Percentiles rank a stretch among this genome's conserved stretches.
These are phyloP conservation scores for Ganoderma sp. DNA, from an alignment of 1,284 basidiomycete species.

Conservation along the genomic window DNA sequence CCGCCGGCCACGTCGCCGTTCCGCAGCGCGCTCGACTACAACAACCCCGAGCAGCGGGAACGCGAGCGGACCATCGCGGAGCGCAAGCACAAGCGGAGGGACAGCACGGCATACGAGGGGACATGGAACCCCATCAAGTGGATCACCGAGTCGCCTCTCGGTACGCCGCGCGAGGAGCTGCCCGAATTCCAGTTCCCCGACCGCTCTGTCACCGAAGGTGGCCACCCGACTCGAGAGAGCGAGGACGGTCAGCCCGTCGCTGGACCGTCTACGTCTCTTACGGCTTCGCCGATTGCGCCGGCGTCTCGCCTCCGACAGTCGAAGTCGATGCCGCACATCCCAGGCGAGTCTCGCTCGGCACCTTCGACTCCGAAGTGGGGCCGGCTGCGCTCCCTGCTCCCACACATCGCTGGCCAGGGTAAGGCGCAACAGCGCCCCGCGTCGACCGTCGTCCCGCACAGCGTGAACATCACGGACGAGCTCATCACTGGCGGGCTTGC, in stretches of 20 bases:
- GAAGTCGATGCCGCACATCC: slow-evolving; percentile 53
- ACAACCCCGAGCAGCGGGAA: slow-evolving; percentile 45
- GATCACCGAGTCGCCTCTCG: slow-evolving; percentile 57
- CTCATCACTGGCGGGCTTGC: slow-evolving; percentile 84
- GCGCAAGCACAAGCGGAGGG: slow-evolving; percentile 61
- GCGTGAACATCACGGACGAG: slow-evolving; percentile 85
- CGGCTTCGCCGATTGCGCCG: slow-evolving; percentile 12
- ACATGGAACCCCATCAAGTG: slow-evolving; percentile 59
- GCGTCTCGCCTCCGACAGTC: slow-evolving; percentile 40
- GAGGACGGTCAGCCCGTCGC: slow-evolving; percentile 16
- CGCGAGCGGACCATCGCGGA: slow-evolving; percentile 52
- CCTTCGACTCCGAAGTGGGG: slow-evolving; percentile 55
- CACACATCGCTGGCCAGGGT: slow-evolving; percentile 53
- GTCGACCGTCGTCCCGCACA: slow-evolving; percentile 54
- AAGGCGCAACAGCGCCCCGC: slow-evolving; percentile 42
- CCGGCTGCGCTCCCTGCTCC: slow-evolving; percentile 68
- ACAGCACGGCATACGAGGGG: slow-evolving; percentile 54
- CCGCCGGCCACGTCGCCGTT: slow-evolving; percentile 50
- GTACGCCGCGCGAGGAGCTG: slow-evolving; percentile 45
- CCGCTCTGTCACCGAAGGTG: slow-evolving; percentile 18
- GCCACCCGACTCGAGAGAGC: slow-evolving; percentile 11
- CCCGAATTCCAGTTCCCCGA: slow-evolving; percentile 15
- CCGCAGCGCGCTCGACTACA: slow-evolving; percentile 65
- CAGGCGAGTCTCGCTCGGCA: slow-evolving; percentile 28
- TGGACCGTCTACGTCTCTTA: slow-evolving; percentile 16